Conservation (phyloP, 257 asterid genomes). For the Nicotiana sylvestris region DNA sequence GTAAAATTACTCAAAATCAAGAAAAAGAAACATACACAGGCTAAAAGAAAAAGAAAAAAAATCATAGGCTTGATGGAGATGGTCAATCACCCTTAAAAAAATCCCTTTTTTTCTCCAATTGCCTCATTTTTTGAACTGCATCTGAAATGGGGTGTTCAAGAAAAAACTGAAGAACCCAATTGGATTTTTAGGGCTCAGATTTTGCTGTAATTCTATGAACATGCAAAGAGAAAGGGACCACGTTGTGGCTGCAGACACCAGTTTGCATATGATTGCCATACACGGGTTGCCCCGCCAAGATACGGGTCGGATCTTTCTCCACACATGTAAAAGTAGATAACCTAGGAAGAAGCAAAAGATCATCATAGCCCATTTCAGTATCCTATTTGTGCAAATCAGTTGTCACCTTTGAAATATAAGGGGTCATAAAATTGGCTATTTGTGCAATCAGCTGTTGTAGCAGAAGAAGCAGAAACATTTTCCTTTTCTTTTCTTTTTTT, state of each 20-base stretch:
- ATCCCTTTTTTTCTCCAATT: too few species aligned
- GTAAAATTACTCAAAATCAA: neutral
- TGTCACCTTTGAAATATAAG: neutral
- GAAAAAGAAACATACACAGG: too few species aligned
- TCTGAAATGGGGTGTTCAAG: too few species aligned
- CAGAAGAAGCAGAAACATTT: neutral
- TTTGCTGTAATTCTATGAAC: too few species aligned
- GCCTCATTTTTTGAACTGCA: too few species aligned
- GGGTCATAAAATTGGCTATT: neutral
- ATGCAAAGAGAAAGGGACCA: too few species aligned
- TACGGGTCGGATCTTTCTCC: constrained; percentile 9
- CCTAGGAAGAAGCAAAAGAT: neutral
- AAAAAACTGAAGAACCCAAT: too few species aligned
- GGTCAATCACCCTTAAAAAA: too few species aligned
- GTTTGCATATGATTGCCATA: neutral
- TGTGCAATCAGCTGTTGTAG: neutral
- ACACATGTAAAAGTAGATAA: neutral
- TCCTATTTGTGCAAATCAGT: neutral
- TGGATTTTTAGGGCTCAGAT: too few species aligned
- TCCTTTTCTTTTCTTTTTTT: neutral
- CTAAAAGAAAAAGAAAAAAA: neutral
- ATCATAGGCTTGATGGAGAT: too few species aligned
- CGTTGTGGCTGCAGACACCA: too few species aligned
- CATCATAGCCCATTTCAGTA: constrained; percentile 14
- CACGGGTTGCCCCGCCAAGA: constrained; percentile 25